A percentile compares a stretch with the other conserved stretches of the same genome.
These are phyloP conservation scores for Daldinia childiae DNA, from an alignment of 495 filamentous ascomycete species.

Conservation along the genomic window DNA sequence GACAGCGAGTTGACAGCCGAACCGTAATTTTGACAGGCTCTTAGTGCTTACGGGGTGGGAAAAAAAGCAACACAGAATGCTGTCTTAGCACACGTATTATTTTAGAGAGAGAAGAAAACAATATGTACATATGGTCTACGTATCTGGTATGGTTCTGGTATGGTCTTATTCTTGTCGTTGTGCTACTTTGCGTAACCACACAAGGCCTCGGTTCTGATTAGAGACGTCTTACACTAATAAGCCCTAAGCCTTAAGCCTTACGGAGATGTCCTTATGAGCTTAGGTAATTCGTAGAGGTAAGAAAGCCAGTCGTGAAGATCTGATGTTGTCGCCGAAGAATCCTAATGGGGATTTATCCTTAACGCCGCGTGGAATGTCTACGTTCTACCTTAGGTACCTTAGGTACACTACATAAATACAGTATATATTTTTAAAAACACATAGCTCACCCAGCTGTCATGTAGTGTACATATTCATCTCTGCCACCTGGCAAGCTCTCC, in stretches of 20 bases:
- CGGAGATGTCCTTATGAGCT: not conserved
- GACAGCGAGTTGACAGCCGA: constrained; percentile 22
- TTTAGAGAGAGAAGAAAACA: not conserved
- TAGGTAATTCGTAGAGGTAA: not conserved
- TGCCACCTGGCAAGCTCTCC: constrained; percentile 38
- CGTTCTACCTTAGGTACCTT: too few relatives aligned
- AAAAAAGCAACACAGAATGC: constrained; percentile 25
- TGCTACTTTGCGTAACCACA: not conserved
- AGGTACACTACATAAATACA: too few relatives aligned
- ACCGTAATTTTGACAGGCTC: constrained; percentile 29
- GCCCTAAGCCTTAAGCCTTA: constrained; percentile 11
- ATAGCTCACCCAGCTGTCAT: not conserved
- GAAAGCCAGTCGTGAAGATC: not conserved
- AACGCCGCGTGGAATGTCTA: not conserved
- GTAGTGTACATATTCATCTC: not conserved
- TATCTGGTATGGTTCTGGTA: too few relatives aligned
- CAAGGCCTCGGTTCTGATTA: constrained; percentile 1
- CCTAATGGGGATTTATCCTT: not conserved
- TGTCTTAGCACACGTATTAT: constrained; percentile 32
- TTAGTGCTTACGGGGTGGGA: constrained; percentile 40
- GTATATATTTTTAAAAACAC: too few relatives aligned
- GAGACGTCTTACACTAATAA: constrained; percentile 25
- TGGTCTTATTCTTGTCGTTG: constrained; percentile 10
- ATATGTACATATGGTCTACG: not conserved
- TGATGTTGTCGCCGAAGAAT: constrained; percentile 2